These are phyloP conservation scores for Nothophaeocryptopus gaeumannii DNA, from an alignment of 2,329 filamentous ascomycete genomes.

Conservation along the genomic window DNA sequence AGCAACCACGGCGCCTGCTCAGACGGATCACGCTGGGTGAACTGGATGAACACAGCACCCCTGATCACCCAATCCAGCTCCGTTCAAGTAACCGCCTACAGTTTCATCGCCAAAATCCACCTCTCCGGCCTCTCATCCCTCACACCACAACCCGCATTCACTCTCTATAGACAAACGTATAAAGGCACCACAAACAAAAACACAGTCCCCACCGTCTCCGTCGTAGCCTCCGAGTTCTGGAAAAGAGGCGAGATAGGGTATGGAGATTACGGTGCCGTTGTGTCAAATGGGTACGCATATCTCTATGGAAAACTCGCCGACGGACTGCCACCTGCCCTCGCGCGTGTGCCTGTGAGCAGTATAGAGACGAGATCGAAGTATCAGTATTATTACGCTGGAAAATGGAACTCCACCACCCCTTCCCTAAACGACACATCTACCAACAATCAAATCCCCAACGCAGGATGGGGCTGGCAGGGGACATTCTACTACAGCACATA, in stretches of 20 bases:
- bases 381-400: slow-evolving; percentile 19
- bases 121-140: slow-evolving; percentile 12
- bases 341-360: slow-evolving; percentile 14
- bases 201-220: slow-evolving; percentile 16
- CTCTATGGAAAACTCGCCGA: slow-evolving; percentile 20
- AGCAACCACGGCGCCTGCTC: slow-evolving; percentile 11
- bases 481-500: slow-evolving; percentile 32
- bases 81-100: slow-evolving; percentile 16
- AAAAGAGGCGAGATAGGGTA: slow-evolving; percentile 18
- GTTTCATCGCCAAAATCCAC: slow-evolving; percentile 19
- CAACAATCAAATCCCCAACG: slow-evolving; percentile 24
- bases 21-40: slow-evolving; percentile 20
- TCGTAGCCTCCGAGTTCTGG: slow-evolving; percentile 22
- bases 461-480: slow-evolving; percentile 31
- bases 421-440: slow-evolving; percentile 8
- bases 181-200: slow-evolving; percentile 12
- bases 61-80: slow-evolving; percentile 14
- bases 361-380: slow-evolving; percentile 20
- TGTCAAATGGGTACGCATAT: slow-evolving; percentile 20
- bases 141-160: slow-evolving; percentile 11
- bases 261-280: slow-evolving; percentile 23
- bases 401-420: slow-evolving; percentile 17
- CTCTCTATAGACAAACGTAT: slow-evolving; percentile 21
- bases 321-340: slow-evolving; percentile 13
- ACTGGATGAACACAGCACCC: slow-evolving; percentile 24